Conservation (phyloP, 495 filamentous ascomycete genomes). For the Rhypophila decipiens region DNA sequence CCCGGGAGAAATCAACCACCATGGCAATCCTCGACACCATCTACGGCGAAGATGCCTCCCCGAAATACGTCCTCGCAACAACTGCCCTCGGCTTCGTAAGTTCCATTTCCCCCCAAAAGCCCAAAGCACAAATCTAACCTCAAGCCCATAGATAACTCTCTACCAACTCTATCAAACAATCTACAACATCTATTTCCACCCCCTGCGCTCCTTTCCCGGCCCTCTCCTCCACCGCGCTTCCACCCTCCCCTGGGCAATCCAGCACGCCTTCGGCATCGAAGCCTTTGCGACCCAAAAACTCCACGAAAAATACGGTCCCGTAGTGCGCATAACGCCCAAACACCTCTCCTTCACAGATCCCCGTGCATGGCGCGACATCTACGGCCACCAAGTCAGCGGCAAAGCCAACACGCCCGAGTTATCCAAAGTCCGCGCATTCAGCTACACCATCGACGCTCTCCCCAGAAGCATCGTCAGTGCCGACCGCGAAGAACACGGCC, state of each 20-base stretch:
- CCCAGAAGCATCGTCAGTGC: conserved; percentile 19
- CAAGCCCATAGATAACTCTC: not conserved
- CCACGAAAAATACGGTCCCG: conserved; percentile 45
- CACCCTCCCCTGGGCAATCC: conserved; percentile 24
- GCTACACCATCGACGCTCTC: not conserved
- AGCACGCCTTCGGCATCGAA: conserved; percentile 7
- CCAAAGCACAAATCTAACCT: too few species aligned
- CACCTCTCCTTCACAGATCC: conserved; percentile 50
- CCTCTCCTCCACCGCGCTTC: conserved; percentile 38
- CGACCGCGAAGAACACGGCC: conserved; percentile 29
- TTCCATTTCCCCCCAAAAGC: too few species aligned
- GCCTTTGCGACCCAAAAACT: conserved; percentile 14
- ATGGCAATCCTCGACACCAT: too few species aligned
- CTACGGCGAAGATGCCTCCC: too few species aligned
- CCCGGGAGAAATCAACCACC: too few species aligned
- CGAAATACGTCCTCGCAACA: too few species aligned
- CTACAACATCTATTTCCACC: conserved; percentile 52
- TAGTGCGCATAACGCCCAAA: conserved; percentile 51
- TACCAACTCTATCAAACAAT: conserved; percentile 5
- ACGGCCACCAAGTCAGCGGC: conserved; percentile 33
- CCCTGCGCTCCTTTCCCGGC: conserved; percentile 47
- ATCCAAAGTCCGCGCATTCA: conserved; percentile 29
- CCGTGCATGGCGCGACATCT: conserved; percentile 54
- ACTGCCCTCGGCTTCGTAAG: too few species aligned
- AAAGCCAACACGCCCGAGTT: conserved; percentile 15